Conservation (phyloP, 163 green algal species). For the Chloromonas sp. region DNA sequence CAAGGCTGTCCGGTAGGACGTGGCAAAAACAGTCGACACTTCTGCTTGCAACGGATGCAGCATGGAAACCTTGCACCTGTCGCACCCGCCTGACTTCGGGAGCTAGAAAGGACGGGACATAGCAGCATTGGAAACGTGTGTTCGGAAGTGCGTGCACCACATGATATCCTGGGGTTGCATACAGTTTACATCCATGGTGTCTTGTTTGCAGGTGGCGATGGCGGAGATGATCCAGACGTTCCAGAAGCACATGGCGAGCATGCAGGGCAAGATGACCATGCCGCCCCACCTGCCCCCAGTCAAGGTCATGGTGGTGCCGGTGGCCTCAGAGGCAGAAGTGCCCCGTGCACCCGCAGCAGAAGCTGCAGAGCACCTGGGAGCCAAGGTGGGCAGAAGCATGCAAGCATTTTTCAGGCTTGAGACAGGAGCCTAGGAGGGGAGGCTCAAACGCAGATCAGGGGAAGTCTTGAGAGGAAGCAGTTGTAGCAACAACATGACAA, state of each 20-base stretch:
- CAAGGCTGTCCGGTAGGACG: too few species aligned
- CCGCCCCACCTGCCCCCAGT: conserved; percentile 14
- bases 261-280: conserved; percentile 22
- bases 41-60: too few species aligned
- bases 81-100: too few species aligned
- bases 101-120: too few species aligned
- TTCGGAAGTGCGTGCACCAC: too few species aligned
- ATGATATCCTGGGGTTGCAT: too few species aligned
- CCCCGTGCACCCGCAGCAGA: conserved; percentile 51
- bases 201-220: not conserved
- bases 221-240: conserved; percentile 14
- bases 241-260: conserved; percentile 26
- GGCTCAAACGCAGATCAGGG: not conserved
- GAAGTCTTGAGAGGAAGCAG: not conserved
- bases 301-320: conserved; percentile 43
- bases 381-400: not conserved
- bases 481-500: not conserved
- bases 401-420: too few species aligned
- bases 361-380: conserved; percentile 2
- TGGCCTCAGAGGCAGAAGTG: conserved; percentile 48
- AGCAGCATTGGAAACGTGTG: too few species aligned
- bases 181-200: too few species aligned
- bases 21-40: too few species aligned
- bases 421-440: not conserved
- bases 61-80: too few species aligned